Base-by-base conservation (phyloP, 2,329 filamentous ascomycete genomes). In the Apiospora arundinis region DNA sequence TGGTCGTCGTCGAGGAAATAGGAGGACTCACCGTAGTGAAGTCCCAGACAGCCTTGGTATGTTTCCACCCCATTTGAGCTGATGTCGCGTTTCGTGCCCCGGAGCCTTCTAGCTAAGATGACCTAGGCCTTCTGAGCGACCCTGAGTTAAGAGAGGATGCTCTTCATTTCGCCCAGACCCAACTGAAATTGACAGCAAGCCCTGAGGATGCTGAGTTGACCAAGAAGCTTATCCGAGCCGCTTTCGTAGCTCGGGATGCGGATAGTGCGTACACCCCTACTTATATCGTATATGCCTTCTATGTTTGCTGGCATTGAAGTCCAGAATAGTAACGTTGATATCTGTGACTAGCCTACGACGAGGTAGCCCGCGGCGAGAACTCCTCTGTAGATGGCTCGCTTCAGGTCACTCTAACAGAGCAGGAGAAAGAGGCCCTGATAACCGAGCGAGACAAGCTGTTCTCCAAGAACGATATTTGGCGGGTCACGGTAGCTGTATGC, bases 401-500 rank as follows among this genome's bases (percentile, higher is more conserved):
- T 1, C 77, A 77, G 0, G 83, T 85, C 2, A 72, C 75, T 5
- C 74, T 84, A 2, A 78, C 77, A 0, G 25, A 70, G 0, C 76
- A 82, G 11, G 83, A 85, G 74, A 84, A 82, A 63, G 9, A 60
- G 3, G 82, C 82, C 0, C 77, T 85, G 37, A 75, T 75, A 16
- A 76, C 77, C 1, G 83, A 85, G 73, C 80, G 78, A 44, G 82
- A 85, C 68, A 76, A 78, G 0, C 75, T 82, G 0, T 83, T 84
- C 49, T 82, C 82, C 12, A 80, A 85, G 49, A 76, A 75, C 63
- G 79, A 80, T 2, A 85, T 85, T 80, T 72, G 78, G 21, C 76
- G 80, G 14, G 83, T 85, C 69, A 80, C 84, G 49, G 72, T 82
- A 44, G 84, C 82, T 1, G 83, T 85, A 16, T 84, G 83, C 3